A percentile compares a stretch with the other conserved stretches of the same genome.
Evolutionary conservation across 441 rosid genomes (phyloP).

Genomic region (Syzygium syzygioides): DNA sequence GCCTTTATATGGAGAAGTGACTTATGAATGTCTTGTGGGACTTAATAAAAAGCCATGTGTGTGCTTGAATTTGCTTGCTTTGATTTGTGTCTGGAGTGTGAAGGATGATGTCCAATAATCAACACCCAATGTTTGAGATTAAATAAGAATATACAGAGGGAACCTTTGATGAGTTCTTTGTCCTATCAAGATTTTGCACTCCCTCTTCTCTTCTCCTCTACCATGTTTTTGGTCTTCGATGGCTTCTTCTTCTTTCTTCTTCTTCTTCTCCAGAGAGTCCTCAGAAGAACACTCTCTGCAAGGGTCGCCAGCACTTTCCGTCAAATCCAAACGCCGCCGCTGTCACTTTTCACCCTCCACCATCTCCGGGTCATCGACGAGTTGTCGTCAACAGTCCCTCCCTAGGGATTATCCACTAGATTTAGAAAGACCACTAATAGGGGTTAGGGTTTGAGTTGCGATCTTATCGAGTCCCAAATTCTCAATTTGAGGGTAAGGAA

Average conservation of each 20-base stretch:
- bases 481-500: no score
- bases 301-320: constrained; percentile 10
- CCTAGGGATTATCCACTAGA: not conserved
- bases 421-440: not conserved
- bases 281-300: constrained; percentile 6
- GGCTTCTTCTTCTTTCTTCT: constrained; percentile 3
- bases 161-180: not conserved
- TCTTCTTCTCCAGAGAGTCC: constrained; percentile 18
- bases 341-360: not conserved
- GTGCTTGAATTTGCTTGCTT: not conserved
- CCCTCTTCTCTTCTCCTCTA: not conserved
- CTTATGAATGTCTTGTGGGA: not conserved
- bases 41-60: not conserved
- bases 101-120: not conserved
- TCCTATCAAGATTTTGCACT: not conserved
- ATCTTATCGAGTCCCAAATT: no score
- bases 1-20: not conserved
- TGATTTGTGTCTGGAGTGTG: not conserved
- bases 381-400: not conserved
- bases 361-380: not conserved
- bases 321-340: constrained; percentile 1
- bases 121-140: not conserved
- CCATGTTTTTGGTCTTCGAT: not conserved
- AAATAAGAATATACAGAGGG: not conserved
- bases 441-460: no score